phyloP scores from a whole-genome alignment of 2,329 filamentous ascomycete species.

The Fusarium domesticum region DNA sequence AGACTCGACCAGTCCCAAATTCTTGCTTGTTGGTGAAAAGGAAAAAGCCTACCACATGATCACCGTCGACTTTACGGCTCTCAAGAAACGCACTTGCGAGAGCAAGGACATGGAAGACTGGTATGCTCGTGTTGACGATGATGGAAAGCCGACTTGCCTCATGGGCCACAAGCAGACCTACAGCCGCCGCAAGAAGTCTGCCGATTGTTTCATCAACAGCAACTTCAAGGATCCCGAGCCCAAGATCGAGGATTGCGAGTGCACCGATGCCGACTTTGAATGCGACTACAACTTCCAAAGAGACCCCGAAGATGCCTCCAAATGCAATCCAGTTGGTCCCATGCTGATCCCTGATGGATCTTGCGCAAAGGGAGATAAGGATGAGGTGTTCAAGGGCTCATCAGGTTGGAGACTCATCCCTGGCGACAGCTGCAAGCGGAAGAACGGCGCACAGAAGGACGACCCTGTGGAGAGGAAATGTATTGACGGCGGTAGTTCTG shows the following conservation, averaged over 20 bases:
- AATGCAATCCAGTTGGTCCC: slow-evolving; percentile 64
- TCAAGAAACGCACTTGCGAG: slow-evolving; percentile 77
- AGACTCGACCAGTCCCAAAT: slow-evolving; percentile 90
- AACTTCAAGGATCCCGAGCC: slow-evolving; percentile 77
- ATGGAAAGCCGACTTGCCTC: slow-evolving; percentile 80
- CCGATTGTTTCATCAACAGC: slow-evolving; percentile 83
- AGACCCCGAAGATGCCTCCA: slow-evolving; percentile 58
- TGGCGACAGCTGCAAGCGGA: slow-evolving; percentile 68
- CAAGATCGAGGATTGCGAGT: slow-evolving; percentile 72
- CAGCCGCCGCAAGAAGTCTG: slow-evolving; percentile 77
- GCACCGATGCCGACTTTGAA: slow-evolving; percentile 82
- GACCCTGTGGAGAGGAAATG: slow-evolving; percentile 74
- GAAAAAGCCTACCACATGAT: slow-evolving; percentile 61
- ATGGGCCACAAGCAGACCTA: slow-evolving; percentile 96
- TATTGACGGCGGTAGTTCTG: slow-evolving; percentile 52
- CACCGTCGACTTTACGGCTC: slow-evolving; percentile 76
- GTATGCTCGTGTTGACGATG: slow-evolving; percentile 76
- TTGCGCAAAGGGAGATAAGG: slow-evolving; percentile 59
- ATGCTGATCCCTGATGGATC: slow-evolving; percentile 66
- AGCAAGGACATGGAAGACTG: slow-evolving; percentile 81
- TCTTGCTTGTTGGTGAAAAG: slow-evolving; percentile 69
- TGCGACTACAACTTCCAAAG: slow-evolving; percentile 90
- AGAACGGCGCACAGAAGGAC: slow-evolving; percentile 62
- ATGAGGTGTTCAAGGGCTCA: slow-evolving; percentile 75
- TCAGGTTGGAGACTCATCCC: slow-evolving; percentile 93